These are phyloP conservation scores for Apiotrichum brassicae DNA, from an alignment of 1,284 basidiomycete genomes.

Conservation along the genomic window DNA sequence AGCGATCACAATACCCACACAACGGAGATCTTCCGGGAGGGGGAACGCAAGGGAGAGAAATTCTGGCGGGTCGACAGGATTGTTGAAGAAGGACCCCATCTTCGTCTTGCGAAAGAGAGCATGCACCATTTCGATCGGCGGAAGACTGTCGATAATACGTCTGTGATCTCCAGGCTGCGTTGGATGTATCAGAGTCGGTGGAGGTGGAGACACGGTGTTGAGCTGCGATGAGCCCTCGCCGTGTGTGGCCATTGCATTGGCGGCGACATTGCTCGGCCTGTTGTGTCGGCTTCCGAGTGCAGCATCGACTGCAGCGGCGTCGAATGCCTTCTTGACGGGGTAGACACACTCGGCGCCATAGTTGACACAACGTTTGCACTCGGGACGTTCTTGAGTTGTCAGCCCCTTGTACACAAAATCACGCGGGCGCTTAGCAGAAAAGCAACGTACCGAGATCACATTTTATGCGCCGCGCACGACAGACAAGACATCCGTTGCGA, in stretches of 20 bases:
- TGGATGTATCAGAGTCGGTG: background rate
- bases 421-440: background rate
- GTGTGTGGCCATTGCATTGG: conserved; percentile 10
- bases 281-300: conserved; percentile 26
- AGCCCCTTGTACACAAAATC: conserved; percentile 18
- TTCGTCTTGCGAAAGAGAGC: conserved; percentile 34
- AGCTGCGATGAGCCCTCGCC: background rate
- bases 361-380: conserved; percentile 17
- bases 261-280: conserved; percentile 13
- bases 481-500: conserved; percentile 33
- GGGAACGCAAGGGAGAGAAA: conserved; percentile 32
- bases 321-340: conserved; percentile 32
- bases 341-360: conserved; percentile 32
- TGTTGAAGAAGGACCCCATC: conserved; percentile 37
- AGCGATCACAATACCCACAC: conserved; percentile 18
- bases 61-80: conserved; percentile 31
- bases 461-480: conserved; percentile 33
- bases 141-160: conserved; percentile 11
- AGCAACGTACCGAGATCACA: conserved; percentile 31
- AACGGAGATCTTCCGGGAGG: conserved; percentile 30
- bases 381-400: conserved; percentile 4
- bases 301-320: conserved; percentile 21
- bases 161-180: conserved; percentile 3
- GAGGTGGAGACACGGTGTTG: conserved; percentile 1
- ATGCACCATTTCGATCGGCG: conserved; percentile 29